Evolutionary conservation across 176 grass and related monocot species (phyloP).

Genomic region (Oryza australiensis): DNA sequence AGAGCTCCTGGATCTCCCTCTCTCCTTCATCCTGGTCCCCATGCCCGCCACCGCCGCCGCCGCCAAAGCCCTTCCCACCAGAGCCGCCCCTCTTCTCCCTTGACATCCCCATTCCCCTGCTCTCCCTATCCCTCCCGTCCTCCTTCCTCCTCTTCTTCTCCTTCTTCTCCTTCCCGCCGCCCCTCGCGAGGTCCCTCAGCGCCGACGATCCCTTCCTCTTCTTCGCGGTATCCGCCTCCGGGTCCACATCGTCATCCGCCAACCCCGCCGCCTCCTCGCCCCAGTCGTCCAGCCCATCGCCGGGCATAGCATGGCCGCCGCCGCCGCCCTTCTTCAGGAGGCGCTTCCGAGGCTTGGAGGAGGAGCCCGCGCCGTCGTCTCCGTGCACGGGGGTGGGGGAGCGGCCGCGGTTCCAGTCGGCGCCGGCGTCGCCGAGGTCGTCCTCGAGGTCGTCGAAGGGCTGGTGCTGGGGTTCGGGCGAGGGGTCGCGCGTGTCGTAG

Average conservation of each 20-base stretch:
- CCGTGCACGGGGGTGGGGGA: conserved; percentile 73
- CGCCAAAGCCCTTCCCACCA: conserved; percentile 38
- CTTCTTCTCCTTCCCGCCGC: conserved; percentile 46
- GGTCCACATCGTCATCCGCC: conserved; percentile 35
- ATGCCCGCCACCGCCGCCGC: conserved; percentile 16
- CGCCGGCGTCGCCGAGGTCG: conserved; percentile 42
- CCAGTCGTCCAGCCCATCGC: conserved; percentile 61
- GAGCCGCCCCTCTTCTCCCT: conserved; percentile 48
- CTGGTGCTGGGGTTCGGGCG: conserved; percentile 21
- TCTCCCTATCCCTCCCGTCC: conserved; percentile 41
- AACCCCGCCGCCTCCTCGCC: conserved; percentile 33
- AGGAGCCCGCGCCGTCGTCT: conserved; percentile 45
- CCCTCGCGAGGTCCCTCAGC: conserved; percentile 49
- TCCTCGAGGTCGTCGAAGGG: conserved; percentile 55
- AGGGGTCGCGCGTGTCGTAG: conserved; percentile 45
- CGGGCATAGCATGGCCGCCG: conserved; percentile 18
- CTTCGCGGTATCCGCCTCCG: conserved; percentile 13
- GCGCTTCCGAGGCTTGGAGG: conserved; percentile 69
- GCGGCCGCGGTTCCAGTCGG: conserved; percentile 54
- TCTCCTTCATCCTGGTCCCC: conserved; percentile 48
- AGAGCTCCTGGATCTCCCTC: conserved; percentile 74
- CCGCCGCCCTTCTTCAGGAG: conserved; percentile 68
- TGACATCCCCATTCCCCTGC: conserved; percentile 45
- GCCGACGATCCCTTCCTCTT: conserved; percentile 59
- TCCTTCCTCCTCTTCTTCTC: conserved; percentile 53